These are phyloP conservation scores for Plectosphaerella sp. DNA, from an alignment of 2,329 filamentous ascomycete genomes.

Conservation along the genomic window DNA sequence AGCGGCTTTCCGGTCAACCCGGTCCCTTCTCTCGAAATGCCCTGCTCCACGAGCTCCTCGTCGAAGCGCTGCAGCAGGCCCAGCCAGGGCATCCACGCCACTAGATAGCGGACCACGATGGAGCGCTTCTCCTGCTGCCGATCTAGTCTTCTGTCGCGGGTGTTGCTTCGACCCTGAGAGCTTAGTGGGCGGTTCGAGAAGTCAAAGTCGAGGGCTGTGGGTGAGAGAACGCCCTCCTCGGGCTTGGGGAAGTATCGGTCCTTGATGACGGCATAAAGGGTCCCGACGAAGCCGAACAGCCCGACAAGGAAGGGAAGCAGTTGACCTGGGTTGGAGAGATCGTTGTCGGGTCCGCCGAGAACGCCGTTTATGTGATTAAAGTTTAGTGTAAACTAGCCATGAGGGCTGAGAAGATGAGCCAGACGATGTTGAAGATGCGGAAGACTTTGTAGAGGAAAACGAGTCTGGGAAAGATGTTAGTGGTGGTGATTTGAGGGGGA, in stretches of 20 bases:
- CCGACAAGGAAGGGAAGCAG: conserved; percentile 17
- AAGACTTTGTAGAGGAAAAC: conserved; percentile 14
- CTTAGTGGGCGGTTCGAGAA: background rate
- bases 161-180: background rate
- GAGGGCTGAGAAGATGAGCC: conserved; percentile 18
- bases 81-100: conserved; percentile 17
- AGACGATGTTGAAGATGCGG: conserved; percentile 16
- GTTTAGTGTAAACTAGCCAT: conserved; percentile 19
- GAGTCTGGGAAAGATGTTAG: conserved; percentile 7
- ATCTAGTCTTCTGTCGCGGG: background rate
- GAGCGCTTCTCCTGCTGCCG: conserved; percentile 1
- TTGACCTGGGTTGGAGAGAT: conserved; percentile 14
- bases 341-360: conserved; percentile 12
- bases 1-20: background rate
- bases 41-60: background rate
- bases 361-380: conserved; percentile 18
- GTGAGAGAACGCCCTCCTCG: conserved; percentile 3
- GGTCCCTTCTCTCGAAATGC: background rate
- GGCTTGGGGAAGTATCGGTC: conserved; percentile 3
- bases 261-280: conserved; percentile 12
- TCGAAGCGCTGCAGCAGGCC: conserved; percentile 13
- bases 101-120: conserved; percentile 10
- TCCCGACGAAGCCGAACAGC: conserved; percentile 14
- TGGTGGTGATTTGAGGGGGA: no score
- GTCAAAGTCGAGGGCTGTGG: background rate